phyloP scores from a whole-genome alignment of 768 basidiomycete genomes.

The Boletus vermiculosoides region DNA sequence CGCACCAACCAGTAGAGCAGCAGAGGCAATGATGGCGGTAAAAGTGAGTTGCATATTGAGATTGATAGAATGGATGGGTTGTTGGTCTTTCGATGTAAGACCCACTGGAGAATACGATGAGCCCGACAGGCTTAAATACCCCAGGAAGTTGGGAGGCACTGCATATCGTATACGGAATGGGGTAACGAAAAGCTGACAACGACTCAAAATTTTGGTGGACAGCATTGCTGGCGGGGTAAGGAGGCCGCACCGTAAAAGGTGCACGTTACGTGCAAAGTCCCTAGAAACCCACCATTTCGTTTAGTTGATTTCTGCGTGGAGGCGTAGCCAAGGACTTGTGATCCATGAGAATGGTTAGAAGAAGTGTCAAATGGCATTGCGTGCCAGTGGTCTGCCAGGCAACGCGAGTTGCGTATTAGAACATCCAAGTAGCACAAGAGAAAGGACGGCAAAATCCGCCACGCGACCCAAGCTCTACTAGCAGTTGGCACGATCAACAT shows the following conservation, averaged over 20 bases:
- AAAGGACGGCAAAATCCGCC: too few species aligned
- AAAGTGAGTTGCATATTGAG: slow-evolving; percentile 21
- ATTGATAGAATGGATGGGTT: neutral
- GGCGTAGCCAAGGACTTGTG: too few species aligned
- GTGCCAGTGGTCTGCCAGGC: neutral
- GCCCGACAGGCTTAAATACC: slow-evolving; percentile 11
- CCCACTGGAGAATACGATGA: neutral
- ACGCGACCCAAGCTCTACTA: neutral
- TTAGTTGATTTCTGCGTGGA: neutral
- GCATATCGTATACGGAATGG: neutral
- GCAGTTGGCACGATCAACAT: neutral
- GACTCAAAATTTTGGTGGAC: neutral
- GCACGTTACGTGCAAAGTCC: neutral
- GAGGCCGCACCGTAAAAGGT: slow-evolving; percentile 3
- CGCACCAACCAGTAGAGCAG: slow-evolving; percentile 15
- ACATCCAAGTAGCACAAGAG: neutral
- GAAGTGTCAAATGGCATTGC: neutral
- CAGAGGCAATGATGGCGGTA: slow-evolving; percentile 7
- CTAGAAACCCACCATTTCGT: neutral
- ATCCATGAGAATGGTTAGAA: neutral
- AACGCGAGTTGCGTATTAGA: neutral
- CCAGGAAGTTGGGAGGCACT: neutral
- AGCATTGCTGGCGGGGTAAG: neutral
- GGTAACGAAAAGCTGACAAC: neutral
- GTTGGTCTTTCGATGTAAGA: neutral